A percentile compares a stretch with the other conserved stretches of the same genome.
Conservation (phyloP, 176 grass and related monocot species). For the Musa troglodytarum region DNA sequence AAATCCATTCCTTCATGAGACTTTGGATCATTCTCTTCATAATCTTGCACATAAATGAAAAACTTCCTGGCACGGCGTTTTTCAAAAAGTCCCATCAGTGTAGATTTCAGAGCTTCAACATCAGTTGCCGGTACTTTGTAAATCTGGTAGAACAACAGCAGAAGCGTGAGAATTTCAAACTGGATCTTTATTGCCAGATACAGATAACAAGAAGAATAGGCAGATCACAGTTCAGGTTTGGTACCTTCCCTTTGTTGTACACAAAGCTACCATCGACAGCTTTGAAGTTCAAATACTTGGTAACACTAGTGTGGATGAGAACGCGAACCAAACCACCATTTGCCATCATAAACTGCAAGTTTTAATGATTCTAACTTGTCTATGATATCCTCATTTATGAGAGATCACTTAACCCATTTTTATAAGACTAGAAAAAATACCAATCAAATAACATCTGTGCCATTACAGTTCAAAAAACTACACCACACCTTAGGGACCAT, state of each 20-base stretch:
- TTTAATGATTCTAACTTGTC: neutral
- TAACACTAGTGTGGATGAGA: constrained; percentile 69
- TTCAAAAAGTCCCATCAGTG: constrained; percentile 91
- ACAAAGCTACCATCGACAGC: constrained; percentile 90
- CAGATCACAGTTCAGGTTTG: no score
- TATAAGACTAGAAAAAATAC: no score
- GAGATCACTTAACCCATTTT: no score
- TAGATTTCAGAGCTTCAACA: constrained; percentile 89
- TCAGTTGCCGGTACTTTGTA: constrained; percentile 94
- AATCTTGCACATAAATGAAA: constrained; percentile 98
- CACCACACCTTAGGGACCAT: constrained; percentile 81
- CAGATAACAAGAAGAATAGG: no score
- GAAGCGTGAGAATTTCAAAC: neutral
- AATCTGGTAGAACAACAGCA: constrained; percentile 36
- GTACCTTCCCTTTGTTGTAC: constrained; percentile 82
- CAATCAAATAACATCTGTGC: no score
- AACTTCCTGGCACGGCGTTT: constrained; percentile 85
- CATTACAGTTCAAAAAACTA: neutral
- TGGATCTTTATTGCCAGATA: neutral
- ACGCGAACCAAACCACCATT: constrained; percentile 83
- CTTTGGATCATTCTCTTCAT: constrained; percentile 73
- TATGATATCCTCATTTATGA: no score
- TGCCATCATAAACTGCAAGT: constrained; percentile 89
- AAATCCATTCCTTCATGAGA: constrained; percentile 87
- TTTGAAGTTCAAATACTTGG: constrained; percentile 89